Evolutionary conservation across 257 asterid genomes (phyloP), one percentile per base, ranked within the genome.

Genomic region (Solanum appendiculatum): DNA sequence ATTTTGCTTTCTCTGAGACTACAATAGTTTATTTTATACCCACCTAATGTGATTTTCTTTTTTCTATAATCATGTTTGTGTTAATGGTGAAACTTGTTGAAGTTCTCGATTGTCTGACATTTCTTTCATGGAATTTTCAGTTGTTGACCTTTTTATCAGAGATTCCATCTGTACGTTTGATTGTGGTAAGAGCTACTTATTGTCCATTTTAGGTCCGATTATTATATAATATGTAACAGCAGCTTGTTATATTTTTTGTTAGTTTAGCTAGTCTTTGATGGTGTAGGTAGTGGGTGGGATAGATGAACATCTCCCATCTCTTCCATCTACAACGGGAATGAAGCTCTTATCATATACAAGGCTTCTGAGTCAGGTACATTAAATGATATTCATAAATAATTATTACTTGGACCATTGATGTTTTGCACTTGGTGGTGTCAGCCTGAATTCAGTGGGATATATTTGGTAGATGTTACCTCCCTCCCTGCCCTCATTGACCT

Each of bases 251-350:
- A 48, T 29, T 31, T 36, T 80, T 40, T 23, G 60, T 84, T 85
- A 68, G 87, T 74, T 69, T 81, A 14, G 73, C 75, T 40, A 82
- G 56, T 63, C 44, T 78, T 88, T 66, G 64, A 88, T 90, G 68
- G 25, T 78, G 78, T 89, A 97, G 99, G 99, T 97, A 63, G 97
- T 97, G 80, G 99, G 98, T 72, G 98, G 98, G 82, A 91, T 93
- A 48, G 98, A 95, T 89, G 96, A 95, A 84, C 95, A 95, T 92
- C 95, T 97, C 86, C 99, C 98, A 75, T 93, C 99, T 86, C 97
- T 95, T 89, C 98, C 99, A 69, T 90, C 94, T 33, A 85, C 91
- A 60, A 34, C 95, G 23, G 95, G 99, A 89, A 94, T 95, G 85
- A 90, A 91, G 92, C 90, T 94, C 83, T 77, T 97, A 86, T 95